Percentiles rank a stretch among this genome's conserved stretches.
Conservation (phyloP, 441 rosid species). For the Aleurites moluccanus region DNA sequence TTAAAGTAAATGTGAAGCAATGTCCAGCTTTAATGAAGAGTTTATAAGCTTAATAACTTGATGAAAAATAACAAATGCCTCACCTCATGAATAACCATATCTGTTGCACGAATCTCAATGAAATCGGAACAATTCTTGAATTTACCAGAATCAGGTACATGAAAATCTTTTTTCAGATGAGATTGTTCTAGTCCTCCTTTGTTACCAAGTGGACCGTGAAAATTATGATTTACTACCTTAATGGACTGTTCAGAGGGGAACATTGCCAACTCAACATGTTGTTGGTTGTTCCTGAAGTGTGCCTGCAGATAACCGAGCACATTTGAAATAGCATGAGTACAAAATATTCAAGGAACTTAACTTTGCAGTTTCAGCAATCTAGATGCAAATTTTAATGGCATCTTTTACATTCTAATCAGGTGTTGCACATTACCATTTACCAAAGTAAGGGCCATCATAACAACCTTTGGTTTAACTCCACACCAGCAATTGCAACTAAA, state of each 20-base stretch:
- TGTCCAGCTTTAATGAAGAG: not conserved
- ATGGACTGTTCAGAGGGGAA: not conserved
- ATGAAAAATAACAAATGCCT: not conserved
- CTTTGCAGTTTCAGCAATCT: not conserved
- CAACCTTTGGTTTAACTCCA: not conserved
- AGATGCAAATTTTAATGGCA: not conserved
- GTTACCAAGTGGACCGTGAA: not conserved
- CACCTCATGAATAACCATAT: constrained; percentile 13
- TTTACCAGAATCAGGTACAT: not conserved
- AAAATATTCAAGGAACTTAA: not conserved
- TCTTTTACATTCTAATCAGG: not conserved
- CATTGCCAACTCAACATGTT: not conserved
- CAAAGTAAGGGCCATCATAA: not conserved
- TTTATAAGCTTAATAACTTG: not conserved
- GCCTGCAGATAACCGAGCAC: not conserved
- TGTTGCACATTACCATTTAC: not conserved
- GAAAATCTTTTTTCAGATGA: not conserved
- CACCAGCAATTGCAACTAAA: not conserved
- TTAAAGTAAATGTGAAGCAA: not conserved
- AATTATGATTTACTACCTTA: constrained; percentile 6
- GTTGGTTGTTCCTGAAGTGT: not conserved
- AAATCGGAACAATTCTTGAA: not conserved
- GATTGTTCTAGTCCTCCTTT: constrained; percentile 7
- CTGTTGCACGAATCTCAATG: constrained; percentile 6
- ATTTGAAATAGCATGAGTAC: not conserved